These are phyloP conservation scores for Sporothrix protearum DNA, from an alignment of 2,329 filamentous ascomycete genomes.

Conservation along the genomic window DNA sequence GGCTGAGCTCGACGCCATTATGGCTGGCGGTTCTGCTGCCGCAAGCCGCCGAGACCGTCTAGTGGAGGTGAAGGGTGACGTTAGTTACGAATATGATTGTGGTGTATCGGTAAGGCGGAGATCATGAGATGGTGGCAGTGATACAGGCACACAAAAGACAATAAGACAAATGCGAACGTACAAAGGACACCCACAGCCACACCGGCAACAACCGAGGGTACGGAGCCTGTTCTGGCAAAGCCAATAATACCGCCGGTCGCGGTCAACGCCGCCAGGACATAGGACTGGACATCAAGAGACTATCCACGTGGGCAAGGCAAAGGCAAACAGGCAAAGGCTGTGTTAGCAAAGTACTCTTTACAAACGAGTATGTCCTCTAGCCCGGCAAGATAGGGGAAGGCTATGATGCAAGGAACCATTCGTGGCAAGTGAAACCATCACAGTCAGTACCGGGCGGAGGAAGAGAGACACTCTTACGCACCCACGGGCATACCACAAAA, in stretches of 20 bases:
- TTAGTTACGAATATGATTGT: not conserved
- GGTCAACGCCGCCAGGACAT: constrained; percentile 74
- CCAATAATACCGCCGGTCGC: constrained; percentile 84
- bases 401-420: not conserved
- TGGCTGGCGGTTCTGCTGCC: constrained; percentile 68
- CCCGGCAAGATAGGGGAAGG: not conserved
- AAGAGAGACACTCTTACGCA: constrained; percentile 5
- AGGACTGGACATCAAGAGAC: constrained; percentile 56
- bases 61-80: not conserved
- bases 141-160: not conserved
- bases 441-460: not conserved
- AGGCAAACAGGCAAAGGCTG: constrained; percentile 10
- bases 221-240: constrained; percentile 76
- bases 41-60: constrained; percentile 77
- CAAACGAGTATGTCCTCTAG: not conserved
- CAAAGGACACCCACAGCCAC: constrained; percentile 70
- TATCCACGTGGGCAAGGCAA: constrained; percentile 13
- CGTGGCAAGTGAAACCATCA: not conserved
- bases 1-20: constrained; percentile 88
- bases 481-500: not conserved
- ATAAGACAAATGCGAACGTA: constrained; percentile 37
- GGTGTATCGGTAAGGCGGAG: not conserved
- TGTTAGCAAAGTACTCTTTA: constrained; percentile 7
- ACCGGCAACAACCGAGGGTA: constrained; percentile 83
- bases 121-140: not conserved